Base-by-base conservation (phyloP, 2,329 filamentous ascomycete genomes). In the Dactylella cylindrospora region DNA sequence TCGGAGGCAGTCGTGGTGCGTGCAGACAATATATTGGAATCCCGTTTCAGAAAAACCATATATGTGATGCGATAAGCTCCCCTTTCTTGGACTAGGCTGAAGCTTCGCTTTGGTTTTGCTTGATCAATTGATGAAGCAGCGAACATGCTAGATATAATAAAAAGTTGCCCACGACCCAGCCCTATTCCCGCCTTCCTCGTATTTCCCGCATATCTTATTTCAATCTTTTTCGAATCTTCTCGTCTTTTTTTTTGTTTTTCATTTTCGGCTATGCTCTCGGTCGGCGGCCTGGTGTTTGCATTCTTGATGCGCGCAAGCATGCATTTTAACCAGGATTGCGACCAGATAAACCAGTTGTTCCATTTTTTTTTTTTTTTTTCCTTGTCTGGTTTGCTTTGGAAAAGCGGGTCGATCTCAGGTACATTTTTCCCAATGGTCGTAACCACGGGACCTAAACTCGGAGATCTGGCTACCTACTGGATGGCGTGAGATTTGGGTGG, bases 171-270 rank as follows among this genome's bases (percentile, higher is more conserved):
- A 61, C 31, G 55, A 44, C 49, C 55, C 51, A 46, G 53, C 50
- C 50, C 29, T 54, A 33, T 38, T 41, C 50, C 53, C 51, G 40
- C 33, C 44, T 31, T 44, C 47, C 50, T 54, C 36, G 43, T 64
- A 54, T 64, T 53, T 64, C 51, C 51, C 50, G 50, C 49, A 54
- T 64, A 54, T 54, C 45, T 64, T 49, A 47, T 47, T 45, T 51
- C 59, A 36, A 54, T 43, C 59, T 41, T 13, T 44, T 50, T 51
- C 55, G 55, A 61, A 53, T 36, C 45, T 64, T 64, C 59, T 64
- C 51, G 50, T 51, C 45, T 29, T 43, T 25, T 44, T 35, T 35
- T 40, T 51, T 45, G 36, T 31, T 55, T 55, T 51, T 17, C 13
- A 9, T 31, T 31, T 9, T 31, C 28, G 28, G 9, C 28, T 31